Conservation (phyloP, 768 basidiomycete species). For the Tulasnella sp. region DNA sequence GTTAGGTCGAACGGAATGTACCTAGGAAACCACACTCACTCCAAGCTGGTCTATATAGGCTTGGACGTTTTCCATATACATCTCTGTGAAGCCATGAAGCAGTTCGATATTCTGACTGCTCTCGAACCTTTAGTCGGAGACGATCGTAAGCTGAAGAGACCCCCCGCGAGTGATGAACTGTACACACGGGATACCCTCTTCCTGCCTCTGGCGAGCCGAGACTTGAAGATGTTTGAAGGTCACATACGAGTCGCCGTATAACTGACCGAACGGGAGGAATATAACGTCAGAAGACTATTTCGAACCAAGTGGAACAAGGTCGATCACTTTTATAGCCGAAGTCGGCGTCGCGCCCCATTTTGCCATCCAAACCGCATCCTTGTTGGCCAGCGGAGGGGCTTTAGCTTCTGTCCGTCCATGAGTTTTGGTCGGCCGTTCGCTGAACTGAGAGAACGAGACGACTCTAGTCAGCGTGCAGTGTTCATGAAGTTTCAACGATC, state of each 20-base stretch:
- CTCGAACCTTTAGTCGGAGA: background rate
- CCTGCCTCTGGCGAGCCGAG: background rate
- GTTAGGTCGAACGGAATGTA: background rate
- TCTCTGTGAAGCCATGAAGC: background rate
- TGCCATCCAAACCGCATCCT: constrained; percentile 8
- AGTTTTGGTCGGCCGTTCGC: background rate
- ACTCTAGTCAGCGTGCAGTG: background rate
- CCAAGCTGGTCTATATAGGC: constrained; percentile 15
- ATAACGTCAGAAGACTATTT: background rate
- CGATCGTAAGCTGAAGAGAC: background rate
- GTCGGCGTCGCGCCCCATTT: background rate
- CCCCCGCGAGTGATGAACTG: background rate
- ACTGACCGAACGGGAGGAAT: background rate
- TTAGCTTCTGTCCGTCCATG: background rate
- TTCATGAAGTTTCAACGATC: background rate
- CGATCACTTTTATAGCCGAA: background rate
- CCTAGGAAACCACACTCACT: background rate
- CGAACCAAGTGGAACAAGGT: no score
- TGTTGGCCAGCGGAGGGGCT: background rate
- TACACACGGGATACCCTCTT: constrained; percentile 13
- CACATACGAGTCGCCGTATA: constrained; percentile 13
- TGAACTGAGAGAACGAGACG: background rate
- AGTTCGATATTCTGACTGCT: constrained; percentile 14
- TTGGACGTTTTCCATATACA: constrained; percentile 15
- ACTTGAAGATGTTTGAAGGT: constrained; percentile 14